phyloP scores from a whole-genome alignment of 192 early-diverging fungal genomes.

The Coemansia sp. region DNA sequence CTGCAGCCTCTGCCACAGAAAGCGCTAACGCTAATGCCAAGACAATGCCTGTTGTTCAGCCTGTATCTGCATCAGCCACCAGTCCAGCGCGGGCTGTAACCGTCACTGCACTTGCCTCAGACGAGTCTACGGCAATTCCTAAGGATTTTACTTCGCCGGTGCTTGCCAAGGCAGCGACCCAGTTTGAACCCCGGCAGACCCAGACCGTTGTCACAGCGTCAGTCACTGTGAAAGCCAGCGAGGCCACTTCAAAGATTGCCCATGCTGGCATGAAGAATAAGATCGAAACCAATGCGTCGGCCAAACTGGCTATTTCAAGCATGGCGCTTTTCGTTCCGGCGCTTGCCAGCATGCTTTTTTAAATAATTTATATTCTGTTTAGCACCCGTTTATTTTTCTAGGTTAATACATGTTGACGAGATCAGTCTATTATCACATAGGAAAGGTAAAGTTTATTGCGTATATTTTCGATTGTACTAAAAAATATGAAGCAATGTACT shows the following conservation, averaged over 20 bases:
- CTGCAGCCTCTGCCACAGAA: background rate
- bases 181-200: conserved; percentile 10
- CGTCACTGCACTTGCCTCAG: background rate
- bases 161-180: conserved; percentile 20
- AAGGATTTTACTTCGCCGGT: conserved; percentile 15
- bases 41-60: background rate
- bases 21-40: conserved; percentile 3
- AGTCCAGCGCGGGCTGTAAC: background rate
- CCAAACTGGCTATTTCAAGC: background rate
- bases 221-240: background rate
- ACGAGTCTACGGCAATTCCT: background rate
- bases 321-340: background rate
- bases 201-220: conserved; percentile 1
- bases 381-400: background rate
- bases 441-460: background rate
- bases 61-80: background rate
- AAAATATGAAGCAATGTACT: too few relatives aligned
- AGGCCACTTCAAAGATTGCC: conserved; percentile 8
- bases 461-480: background rate
- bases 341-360: conserved; percentile 3
- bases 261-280: conserved; percentile 38
- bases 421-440: background rate
- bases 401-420: conserved; percentile 1
- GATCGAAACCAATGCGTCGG: background rate
- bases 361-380: background rate